Conservation (phyloP, 176 grass and related monocot species). For the Calamus simplicifolius region DNA sequence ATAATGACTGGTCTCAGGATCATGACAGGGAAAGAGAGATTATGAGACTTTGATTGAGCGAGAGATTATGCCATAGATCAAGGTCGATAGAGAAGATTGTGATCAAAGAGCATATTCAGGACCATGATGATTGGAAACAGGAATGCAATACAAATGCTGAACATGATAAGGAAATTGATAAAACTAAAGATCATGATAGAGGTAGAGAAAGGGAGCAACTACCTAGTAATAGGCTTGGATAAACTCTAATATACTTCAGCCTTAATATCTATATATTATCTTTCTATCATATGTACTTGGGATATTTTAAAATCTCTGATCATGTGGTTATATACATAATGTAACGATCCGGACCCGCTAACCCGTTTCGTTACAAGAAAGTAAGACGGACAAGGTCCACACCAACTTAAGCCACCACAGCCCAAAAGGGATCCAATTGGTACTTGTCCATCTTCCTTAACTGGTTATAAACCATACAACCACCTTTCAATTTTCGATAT, state of each 20-base stretch:
- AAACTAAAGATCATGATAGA: slow-evolving; percentile 34
- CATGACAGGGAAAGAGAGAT: slow-evolving; percentile 51
- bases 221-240: slow-evolving; percentile 48
- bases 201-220: slow-evolving; percentile 46
- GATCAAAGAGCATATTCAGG: slow-evolving; percentile 48
- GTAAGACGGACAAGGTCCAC: too few relatives aligned
- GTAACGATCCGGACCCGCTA: too few relatives aligned
- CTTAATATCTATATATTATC: too few relatives aligned
- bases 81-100: slow-evolving; percentile 33
- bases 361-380: too few relatives aligned
- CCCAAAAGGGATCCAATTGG: too few relatives aligned
- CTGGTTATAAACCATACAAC: too few relatives aligned
- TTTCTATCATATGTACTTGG: too few relatives aligned
- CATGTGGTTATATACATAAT: too few relatives aligned
- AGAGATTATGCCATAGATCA: slow-evolving; percentile 45
- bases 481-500: too few relatives aligned
- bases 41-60: slow-evolving; percentile 51
- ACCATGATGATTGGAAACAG: slow-evolving; percentile 32
- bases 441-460: too few relatives aligned
- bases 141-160: slow-evolving; percentile 35
- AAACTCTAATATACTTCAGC: not conserved
- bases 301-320: too few relatives aligned
- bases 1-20: slow-evolving; percentile 10
- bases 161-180: slow-evolving; percentile 47
- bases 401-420: too few relatives aligned